Conservation (phyloP, 768 basidiomycete genomes). For the Phlebiopsis gigantea region DNA sequence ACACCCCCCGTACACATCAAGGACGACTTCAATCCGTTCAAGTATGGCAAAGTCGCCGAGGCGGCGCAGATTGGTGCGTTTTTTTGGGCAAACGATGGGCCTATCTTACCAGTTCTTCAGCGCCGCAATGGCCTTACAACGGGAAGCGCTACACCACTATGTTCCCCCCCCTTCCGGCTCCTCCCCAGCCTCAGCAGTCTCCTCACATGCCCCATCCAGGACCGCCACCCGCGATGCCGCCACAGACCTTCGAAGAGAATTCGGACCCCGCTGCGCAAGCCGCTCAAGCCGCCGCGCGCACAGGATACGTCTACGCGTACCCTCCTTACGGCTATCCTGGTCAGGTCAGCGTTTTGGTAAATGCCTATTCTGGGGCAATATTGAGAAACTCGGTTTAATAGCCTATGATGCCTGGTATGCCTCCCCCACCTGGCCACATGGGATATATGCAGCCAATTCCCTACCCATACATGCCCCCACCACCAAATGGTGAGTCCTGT, state of each 20-base stretch:
- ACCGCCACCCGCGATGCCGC: conserved; percentile 64
- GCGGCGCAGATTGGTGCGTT: conserved; percentile 69
- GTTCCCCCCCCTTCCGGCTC: conserved; percentile 62
- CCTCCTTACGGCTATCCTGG: conserved; percentile 74
- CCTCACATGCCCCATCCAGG: conserved; percentile 63
- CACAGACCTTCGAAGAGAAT: conserved; percentile 69
- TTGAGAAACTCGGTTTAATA: conserved; percentile 22
- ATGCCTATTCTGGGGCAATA: not conserved
- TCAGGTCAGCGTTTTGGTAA: conserved; percentile 47
- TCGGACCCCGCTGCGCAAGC: conserved; percentile 55
- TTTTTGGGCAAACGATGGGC: not conserved
- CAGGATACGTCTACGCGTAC: conserved; percentile 67
- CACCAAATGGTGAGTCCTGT: conserved; percentile 58
- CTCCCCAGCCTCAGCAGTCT: conserved; percentile 52
- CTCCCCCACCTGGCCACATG: conserved; percentile 77
- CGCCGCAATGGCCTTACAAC: conserved; percentile 79
- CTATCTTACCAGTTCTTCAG: conserved; percentile 31
- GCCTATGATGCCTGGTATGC: conserved; percentile 86
- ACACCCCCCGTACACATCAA: conserved; percentile 71
- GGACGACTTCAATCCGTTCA: conserved; percentile 98
- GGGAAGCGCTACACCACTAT: conserved; percentile 81
- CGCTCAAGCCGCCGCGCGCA: conserved; percentile 34
- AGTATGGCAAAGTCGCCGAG: conserved; percentile 75
- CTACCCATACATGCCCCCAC: conserved; percentile 76
- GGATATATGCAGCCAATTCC: conserved; percentile 85